Evolutionary conservation across 331 rosid genomes (phyloP).

Genomic region (Acacia pycnantha): DNA sequence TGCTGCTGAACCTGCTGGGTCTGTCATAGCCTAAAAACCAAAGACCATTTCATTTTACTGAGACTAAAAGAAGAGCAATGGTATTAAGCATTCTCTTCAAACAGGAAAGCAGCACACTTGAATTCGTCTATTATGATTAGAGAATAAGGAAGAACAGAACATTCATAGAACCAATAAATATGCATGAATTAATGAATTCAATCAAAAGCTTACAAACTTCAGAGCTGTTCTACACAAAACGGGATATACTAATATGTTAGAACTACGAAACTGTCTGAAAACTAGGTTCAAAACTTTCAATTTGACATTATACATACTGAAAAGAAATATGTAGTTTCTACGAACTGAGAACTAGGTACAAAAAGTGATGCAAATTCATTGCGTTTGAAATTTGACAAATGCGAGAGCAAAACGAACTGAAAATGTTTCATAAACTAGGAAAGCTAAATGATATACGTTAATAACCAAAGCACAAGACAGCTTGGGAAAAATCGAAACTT

Average conservation of each 20-base stretch:
- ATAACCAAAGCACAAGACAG: not conserved
- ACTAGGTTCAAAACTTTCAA: not conserved
- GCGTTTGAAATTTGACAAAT: not conserved
- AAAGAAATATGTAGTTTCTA: not conserved
- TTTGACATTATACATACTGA: not conserved
- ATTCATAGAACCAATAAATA: not conserved
- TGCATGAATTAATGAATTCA: constrained; percentile 14
- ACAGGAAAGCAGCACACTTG: not conserved
- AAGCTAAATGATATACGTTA: not conserved
- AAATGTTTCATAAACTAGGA: not conserved
- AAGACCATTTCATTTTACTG: constrained; percentile 4
- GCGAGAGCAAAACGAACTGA: not conserved
- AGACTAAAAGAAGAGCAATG: not conserved
- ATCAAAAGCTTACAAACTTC: not conserved
- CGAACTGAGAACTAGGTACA: not conserved
- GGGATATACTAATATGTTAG: not conserved
- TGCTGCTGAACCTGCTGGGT: constrained; percentile 30
- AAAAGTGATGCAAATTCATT: not conserved
- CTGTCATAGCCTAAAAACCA: constrained; percentile 23
- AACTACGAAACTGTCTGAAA: not conserved
- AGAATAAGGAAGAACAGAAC: not conserved
- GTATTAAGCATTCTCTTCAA: constrained; percentile 10
- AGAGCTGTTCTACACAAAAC: not conserved
- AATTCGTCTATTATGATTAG: not conserved
- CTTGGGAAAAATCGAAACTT: not conserved